Conservation (phyloP, 2,329 filamentous ascomycete species). For the Colletotrichum cereale region DNA sequence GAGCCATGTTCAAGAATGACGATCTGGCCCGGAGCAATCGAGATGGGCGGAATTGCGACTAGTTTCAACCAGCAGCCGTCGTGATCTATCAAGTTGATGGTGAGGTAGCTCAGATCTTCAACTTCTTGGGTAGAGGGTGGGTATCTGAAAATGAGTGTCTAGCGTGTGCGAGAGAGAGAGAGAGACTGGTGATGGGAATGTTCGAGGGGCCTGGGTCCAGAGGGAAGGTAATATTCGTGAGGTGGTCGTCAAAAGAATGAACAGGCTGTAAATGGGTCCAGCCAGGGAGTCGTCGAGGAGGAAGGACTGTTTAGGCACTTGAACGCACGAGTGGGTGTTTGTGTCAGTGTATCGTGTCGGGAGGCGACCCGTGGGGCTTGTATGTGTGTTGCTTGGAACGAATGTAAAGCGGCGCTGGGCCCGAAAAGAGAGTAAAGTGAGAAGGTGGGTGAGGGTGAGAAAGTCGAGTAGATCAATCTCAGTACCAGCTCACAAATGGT, state of each 20-base stretch:
- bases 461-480: conserved; percentile 20
- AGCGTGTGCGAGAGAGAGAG: conserved; percentile 7
- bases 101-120: conserved; percentile 20
- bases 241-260: conserved; percentile 37
- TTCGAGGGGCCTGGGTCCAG: conserved; percentile 7
- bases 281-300: conserved; percentile 25
- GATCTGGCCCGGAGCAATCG: not conserved
- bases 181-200: conserved; percentile 24
- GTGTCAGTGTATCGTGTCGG: not conserved
- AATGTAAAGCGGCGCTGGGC: conserved; percentile 40
- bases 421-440: conserved; percentile 39
- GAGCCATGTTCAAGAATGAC: conserved; percentile 29
- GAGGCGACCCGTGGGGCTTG: not conserved
- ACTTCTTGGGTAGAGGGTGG: conserved; percentile 26
- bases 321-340: conserved; percentile 1
- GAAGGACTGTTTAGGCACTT: conserved; percentile 3
- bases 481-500: conserved; percentile 37
- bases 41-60: conserved; percentile 3
- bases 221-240: conserved; percentile 12
- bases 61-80: conserved; percentile 28
- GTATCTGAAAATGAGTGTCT: conserved; percentile 28
- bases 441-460: conserved; percentile 35
- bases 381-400: conserved; percentile 27
- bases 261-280: conserved; percentile 23
- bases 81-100: conserved; percentile 7